Evolutionary conservation across 768 basidiomycete genomes (phyloP).

Genomic region (Tylopilus rubrobrunneus): DNA sequence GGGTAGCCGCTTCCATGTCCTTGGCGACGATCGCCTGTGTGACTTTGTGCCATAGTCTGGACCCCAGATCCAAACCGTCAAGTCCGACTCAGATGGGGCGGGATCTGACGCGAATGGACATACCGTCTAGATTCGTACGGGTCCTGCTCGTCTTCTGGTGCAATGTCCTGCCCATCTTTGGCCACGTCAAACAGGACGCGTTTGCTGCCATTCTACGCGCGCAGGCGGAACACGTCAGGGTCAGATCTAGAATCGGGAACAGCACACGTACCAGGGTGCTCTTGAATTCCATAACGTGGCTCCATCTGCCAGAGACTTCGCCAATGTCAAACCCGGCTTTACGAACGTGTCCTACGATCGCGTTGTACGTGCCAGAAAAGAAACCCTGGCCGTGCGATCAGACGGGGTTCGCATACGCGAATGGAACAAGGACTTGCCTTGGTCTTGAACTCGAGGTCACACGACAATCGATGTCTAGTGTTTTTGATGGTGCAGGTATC

Average conservation of each 20-base stretch:
- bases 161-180: conserved; percentile 68
- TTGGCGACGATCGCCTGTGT: conserved; percentile 81
- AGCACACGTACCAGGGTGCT: conserved; percentile 49
- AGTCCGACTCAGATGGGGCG: background rate
- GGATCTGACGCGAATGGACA: conserved; percentile 16
- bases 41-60: conserved; percentile 68
- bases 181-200: conserved; percentile 81
- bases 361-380: conserved; percentile 96
- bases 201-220: conserved; percentile 55
- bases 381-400: conserved; percentile 63
- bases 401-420: background rate
- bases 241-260: background rate
- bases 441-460: conserved; percentile 96
- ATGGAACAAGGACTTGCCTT: conserved; percentile 52
- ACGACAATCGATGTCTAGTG: conserved; percentile 65
- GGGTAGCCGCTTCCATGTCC: conserved; percentile 94
- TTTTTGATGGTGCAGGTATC: conserved; percentile 85
- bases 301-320: conserved; percentile 90
- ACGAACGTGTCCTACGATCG: conserved; percentile 77
- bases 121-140: conserved; percentile 84
- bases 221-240: background rate
- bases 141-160: conserved; percentile 84
- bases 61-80: conserved; percentile 22
- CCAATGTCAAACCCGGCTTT: conserved; percentile 64
- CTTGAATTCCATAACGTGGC: conserved; percentile 83